Evolutionary conservation across 2,329 filamentous ascomycete genomes (phyloP).

Genomic region (Falciphora oryzae): DNA sequence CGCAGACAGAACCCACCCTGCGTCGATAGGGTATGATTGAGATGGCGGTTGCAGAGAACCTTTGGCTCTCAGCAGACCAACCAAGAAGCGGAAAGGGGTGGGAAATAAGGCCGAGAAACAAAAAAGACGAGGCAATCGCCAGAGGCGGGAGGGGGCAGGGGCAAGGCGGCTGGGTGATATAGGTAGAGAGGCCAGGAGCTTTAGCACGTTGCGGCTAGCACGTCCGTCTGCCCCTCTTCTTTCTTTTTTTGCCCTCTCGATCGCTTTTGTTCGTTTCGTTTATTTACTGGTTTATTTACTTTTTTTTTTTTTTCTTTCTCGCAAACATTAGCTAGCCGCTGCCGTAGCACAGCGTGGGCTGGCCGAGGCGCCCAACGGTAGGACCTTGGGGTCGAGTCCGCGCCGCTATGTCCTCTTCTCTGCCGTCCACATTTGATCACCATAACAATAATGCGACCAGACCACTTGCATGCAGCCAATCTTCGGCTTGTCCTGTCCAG

Average conservation of each 20-base stretch:
- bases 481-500: background rate
- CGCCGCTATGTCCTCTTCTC: background rate
- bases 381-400: background rate
- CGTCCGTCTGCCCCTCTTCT: no score
- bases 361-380: constrained; percentile 1
- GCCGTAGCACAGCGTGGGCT: background rate
- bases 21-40: background rate
- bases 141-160: background rate
- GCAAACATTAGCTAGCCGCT: background rate
- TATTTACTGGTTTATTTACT: background rate
- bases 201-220: no score
- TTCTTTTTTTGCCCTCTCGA: background rate
- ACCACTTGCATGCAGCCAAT: background rate
- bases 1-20: background rate
- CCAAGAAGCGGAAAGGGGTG: background rate
- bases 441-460: background rate
- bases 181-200: background rate
- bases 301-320: background rate
- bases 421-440: background rate
- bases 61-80: background rate
- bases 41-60: background rate
- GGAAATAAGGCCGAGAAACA: background rate
- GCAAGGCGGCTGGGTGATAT: constrained; percentile 4
- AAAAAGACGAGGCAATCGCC: background rate
- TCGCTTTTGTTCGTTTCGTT: background rate